Percentiles rank a stretch among this genome's conserved stretches.
phyloP scores from a whole-genome alignment of 2,329 filamentous ascomycete genomes.

The Colletotrichum endophyticum region DNA sequence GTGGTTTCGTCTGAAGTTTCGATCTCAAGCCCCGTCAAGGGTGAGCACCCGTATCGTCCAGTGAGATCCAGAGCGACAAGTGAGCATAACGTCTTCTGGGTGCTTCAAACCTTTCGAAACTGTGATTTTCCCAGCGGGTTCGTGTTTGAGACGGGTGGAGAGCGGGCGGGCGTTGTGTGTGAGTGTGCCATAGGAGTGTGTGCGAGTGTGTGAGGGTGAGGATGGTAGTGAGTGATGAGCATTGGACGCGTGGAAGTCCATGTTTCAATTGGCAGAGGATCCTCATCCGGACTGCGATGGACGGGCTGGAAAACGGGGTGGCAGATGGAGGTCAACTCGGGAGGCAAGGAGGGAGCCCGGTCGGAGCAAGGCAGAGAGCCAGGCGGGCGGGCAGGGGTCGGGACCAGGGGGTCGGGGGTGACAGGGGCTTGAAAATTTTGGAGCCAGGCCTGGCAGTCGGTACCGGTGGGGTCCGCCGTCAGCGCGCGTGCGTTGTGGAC shows the following conservation, averaged over 20 bases:
- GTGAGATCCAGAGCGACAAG: background rate
- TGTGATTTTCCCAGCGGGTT: conserved; percentile 8
- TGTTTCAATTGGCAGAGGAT: conserved; percentile 17
- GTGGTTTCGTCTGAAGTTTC: conserved; percentile 14
- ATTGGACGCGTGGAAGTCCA: conserved; percentile 12
- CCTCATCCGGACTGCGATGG: background rate
- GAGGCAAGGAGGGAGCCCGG: conserved; percentile 11
- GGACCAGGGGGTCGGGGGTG: background rate
- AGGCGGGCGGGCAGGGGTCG: background rate
- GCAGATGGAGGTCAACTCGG: background rate
- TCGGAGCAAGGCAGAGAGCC: background rate
- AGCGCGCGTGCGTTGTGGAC: conserved; percentile 5
- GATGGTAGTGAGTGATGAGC: background rate
- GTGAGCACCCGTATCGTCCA: background rate
- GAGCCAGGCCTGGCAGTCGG: conserved; percentile 15
- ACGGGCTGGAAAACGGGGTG: background rate
- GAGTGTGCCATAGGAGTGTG: background rate
- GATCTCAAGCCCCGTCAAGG: background rate
- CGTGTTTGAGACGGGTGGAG: conserved; percentile 19
- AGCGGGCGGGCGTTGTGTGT: background rate
- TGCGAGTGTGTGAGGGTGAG: background rate
- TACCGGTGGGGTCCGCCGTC: conserved; percentile 6
- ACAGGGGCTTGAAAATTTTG: conserved; percentile 7
- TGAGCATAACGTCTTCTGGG: conserved; percentile 4
- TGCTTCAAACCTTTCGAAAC: conserved; percentile 10